Evolutionary conservation across 768 basidiomycete genomes (phyloP).

Genomic region (Podaxis mareebaensis): DNA sequence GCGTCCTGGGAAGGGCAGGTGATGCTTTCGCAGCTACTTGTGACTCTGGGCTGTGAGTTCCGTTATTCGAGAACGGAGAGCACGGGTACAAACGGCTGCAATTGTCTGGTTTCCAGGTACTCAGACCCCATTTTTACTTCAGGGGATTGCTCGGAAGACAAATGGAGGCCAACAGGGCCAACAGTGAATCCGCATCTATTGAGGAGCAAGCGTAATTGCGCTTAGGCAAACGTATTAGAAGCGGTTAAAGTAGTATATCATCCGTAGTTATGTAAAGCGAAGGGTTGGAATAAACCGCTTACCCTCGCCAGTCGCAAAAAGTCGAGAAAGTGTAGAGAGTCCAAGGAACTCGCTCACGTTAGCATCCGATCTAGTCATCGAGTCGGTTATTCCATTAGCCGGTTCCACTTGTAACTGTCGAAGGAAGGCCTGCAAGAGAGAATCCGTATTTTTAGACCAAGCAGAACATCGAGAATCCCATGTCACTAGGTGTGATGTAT

Average conservation of each 20-base stretch:
- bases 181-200: too few relatives aligned
- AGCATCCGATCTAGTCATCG: neutral
- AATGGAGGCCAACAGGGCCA: too few relatives aligned
- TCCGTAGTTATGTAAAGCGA: too few relatives aligned
- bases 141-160: neutral
- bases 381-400: neutral
- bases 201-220: too few relatives aligned
- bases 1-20: neutral
- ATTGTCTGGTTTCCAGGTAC: neutral
- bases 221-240: too few relatives aligned
- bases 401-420: neutral
- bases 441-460: neutral
- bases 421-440: neutral
- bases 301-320: too few relatives aligned
- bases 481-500: neutral
- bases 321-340: neutral
- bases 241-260: too few relatives aligned
- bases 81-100: neutral
- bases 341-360: too few relatives aligned
- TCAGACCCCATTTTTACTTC: neutral
- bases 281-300: too few relatives aligned
- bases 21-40: neutral
- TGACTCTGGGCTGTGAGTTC: neutral
- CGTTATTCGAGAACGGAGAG: neutral
- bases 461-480: neutral